A percentile compares a stretch with the other conserved stretches of the same genome.
phyloP scores from a whole-genome alignment of 805 yeast species.

The Candida namnaoensis region DNA sequence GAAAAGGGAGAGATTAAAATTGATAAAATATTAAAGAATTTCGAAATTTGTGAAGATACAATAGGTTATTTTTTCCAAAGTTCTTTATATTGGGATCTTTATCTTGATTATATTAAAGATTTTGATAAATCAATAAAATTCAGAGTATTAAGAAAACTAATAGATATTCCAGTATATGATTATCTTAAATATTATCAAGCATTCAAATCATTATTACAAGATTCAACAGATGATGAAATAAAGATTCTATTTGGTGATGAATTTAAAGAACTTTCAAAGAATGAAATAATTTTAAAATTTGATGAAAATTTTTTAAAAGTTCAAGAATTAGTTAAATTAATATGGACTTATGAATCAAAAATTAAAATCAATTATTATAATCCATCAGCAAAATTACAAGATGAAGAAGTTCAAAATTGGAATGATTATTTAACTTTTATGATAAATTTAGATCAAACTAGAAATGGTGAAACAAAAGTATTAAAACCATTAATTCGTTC shows the following conservation, averaged over 20 bases:
- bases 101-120: slow-evolving; percentile 41
- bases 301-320: slow-evolving; percentile 33
- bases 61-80: slow-evolving; percentile 71
- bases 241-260: no score
- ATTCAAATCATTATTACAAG: slow-evolving; percentile 25
- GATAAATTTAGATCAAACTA: no score
- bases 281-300: slow-evolving; percentile 30
- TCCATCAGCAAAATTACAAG: slow-evolving; percentile 40
- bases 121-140: slow-evolving; percentile 30
- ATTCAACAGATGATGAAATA: background rate
- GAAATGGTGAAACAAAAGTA: slow-evolving; percentile 14
- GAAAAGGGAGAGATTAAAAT: slow-evolving; percentile 7
- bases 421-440: slow-evolving; percentile 38
- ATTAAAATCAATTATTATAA: slow-evolving; percentile 37
- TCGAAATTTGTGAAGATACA: slow-evolving; percentile 35
- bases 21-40: slow-evolving; percentile 28
- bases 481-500: slow-evolving; percentile 25
- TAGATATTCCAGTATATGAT: slow-evolving; percentile 66
- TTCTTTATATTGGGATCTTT: slow-evolving; percentile 78
- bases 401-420: slow-evolving; percentile 49
- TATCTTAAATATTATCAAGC: slow-evolving; percentile 67
- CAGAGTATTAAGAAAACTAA: slow-evolving; percentile 26
- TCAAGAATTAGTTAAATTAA: slow-evolving; percentile 41
- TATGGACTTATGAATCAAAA: slow-evolving; percentile 69
- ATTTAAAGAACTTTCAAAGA: no score